These are phyloP conservation scores for Quercus robur DNA, from an alignment of 306 rosid genomes.

Conservation along the genomic window DNA sequence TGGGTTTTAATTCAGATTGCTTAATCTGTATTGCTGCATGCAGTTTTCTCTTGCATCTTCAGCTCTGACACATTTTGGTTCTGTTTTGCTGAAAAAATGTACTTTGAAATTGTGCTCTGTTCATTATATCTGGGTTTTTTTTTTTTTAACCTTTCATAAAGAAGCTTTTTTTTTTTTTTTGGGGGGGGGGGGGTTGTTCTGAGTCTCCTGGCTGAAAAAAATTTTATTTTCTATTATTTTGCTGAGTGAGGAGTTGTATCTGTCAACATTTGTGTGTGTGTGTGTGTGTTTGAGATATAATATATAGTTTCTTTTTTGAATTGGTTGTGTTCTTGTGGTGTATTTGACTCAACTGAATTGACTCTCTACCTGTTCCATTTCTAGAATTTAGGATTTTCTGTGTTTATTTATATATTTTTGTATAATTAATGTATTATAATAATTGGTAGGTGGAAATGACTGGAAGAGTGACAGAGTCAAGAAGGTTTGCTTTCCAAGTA, in stretches of 20 bases:
- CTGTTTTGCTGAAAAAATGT: not conserved
- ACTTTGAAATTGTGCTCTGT: not conserved
- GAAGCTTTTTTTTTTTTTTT: not conserved
- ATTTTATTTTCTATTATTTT: no score
- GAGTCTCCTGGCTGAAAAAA: no score
- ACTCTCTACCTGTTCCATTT: not conserved
- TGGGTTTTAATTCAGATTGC: slow-evolving; percentile 2
- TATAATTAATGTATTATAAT: not conserved
- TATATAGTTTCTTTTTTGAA: no score
- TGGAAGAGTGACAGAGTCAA: slow-evolving; percentile 37
- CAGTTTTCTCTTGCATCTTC: not conserved
- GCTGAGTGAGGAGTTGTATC: no score
- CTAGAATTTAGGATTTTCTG: not conserved
- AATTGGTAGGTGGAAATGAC: slow-evolving; percentile 34
- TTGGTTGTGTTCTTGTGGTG: no score
- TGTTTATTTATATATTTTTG: not conserved
- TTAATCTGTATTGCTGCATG: not conserved
- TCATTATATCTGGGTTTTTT: not conserved
- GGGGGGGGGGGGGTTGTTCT: no score
- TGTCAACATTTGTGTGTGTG: no score
- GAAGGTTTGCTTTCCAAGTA: slow-evolving; percentile 33
- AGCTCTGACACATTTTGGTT: not conserved
- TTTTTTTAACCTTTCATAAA: not conserved
- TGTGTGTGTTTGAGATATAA: no score
- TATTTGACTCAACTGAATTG: no score